These are phyloP conservation scores for Fusarium sp. DNA, from an alignment of 2,329 filamentous ascomycete genomes.

Conservation along the genomic window DNA sequence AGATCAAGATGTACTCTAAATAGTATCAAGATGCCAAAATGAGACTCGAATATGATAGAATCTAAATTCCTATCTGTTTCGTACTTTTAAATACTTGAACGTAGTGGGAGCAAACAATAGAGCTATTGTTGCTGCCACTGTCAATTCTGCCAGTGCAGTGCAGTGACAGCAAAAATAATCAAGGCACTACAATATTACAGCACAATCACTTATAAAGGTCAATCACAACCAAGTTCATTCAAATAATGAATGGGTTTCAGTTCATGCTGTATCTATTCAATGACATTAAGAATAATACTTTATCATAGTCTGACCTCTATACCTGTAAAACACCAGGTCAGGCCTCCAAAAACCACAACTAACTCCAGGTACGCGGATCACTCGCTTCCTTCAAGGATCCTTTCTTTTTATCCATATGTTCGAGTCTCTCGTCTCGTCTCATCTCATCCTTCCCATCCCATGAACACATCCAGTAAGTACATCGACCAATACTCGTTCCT, in stretches of 20 bases:
- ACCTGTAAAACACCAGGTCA: conserved; percentile 8
- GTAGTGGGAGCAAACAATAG: not conserved
- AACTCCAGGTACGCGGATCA: conserved; percentile 42
- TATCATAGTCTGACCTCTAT: conserved; percentile 28
- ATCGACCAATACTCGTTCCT: conserved; percentile 34
- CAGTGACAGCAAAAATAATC: not conserved
- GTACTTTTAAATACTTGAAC: not conserved
- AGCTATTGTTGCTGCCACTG: not conserved
- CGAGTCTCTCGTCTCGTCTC: conserved; percentile 19
- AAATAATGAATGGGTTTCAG: not conserved
- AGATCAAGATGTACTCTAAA: not conserved
- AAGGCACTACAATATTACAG: not conserved
- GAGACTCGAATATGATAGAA: not conserved
- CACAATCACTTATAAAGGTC: not conserved
- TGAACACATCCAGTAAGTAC: conserved; percentile 33
- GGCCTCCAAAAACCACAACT: conserved; percentile 26
- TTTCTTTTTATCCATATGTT: conserved; percentile 33
- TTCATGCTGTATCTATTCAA: conserved; percentile 46
- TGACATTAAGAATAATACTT: conserved; percentile 40
- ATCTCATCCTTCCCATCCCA: conserved; percentile 16
- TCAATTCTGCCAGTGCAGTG: not conserved
- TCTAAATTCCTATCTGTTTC: fast-evolving
- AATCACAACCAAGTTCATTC: not conserved
- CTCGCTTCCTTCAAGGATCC: conserved; percentile 32
- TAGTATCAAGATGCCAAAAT: not conserved